Evolutionary conservation across 352 stramenopile species (phyloP).

Genomic region (Phytophthora chlamydospora): DNA sequence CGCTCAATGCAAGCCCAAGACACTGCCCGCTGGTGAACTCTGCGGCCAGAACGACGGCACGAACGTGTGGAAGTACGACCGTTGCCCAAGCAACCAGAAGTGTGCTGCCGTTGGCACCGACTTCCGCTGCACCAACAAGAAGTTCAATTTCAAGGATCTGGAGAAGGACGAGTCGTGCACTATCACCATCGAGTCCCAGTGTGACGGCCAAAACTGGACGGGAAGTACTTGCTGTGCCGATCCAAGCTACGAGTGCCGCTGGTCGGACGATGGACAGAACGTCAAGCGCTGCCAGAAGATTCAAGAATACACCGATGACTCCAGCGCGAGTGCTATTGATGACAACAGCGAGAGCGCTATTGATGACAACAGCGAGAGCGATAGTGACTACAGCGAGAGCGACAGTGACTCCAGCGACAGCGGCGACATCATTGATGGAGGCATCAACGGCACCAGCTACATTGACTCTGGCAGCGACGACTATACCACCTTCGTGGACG

Average conservation of each 20-base stretch:
- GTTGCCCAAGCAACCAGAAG: conserved; percentile 20
- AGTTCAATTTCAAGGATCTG: too few species aligned
- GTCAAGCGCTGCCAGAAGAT: conserved; percentile 16
- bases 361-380: too few species aligned
- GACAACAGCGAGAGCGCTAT: too few species aligned
- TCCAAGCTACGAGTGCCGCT: conserved; percentile 15
- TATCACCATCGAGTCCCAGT: conserved; percentile 17
- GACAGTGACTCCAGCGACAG: too few species aligned
- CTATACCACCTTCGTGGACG: too few species aligned
- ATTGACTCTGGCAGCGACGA: background rate
- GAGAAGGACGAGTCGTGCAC: conserved; percentile 7
- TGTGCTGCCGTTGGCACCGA: conserved; percentile 20
- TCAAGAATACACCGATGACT: too few species aligned
- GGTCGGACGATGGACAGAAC: conserved; percentile 6
- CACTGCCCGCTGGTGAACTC: conserved; percentile 12
- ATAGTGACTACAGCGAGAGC: too few species aligned
- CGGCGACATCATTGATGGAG: too few species aligned
- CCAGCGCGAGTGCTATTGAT: too few species aligned
- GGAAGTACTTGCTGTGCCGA: conserved; percentile 18
- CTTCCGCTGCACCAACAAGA: conserved; percentile 19
- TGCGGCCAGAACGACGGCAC: conserved; percentile 31
- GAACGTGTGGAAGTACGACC: conserved; percentile 27
- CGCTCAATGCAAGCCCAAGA: conserved; percentile 13
- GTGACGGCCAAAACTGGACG: conserved; percentile 12
- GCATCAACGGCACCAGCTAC: too few species aligned